Conservation (phyloP, 1,139 yeast genomes). For the Yamadazyma sp. region DNA sequence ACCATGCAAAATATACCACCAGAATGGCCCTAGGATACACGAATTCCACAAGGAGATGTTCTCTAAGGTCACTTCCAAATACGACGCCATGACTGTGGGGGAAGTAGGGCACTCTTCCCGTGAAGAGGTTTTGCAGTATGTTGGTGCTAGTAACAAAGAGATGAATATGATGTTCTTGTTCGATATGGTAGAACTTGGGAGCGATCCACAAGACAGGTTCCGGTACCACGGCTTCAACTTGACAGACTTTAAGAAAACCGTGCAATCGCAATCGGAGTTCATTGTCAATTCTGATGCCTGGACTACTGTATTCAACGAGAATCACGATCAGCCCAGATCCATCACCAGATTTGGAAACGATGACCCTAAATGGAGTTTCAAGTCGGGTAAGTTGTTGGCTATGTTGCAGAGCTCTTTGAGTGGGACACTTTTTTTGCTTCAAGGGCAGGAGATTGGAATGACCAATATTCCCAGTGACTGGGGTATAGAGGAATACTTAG, state of each 20-base stretch:
- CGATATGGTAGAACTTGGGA: slow-evolving; percentile 46
- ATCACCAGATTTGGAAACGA: slow-evolving; percentile 50
- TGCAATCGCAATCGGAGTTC: slow-evolving; percentile 20
- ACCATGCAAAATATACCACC: slow-evolving; percentile 29
- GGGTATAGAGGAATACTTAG: slow-evolving; percentile 51
- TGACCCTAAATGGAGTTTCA: slow-evolving; percentile 24
- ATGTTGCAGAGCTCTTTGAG: slow-evolving; percentile 45
- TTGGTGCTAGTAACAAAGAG: slow-evolving; percentile 48
- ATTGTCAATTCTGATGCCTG: slow-evolving; percentile 53
- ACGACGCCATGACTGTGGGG: slow-evolving; percentile 57
- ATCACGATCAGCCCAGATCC: slow-evolving; percentile 57
- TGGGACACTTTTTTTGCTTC: slow-evolving; percentile 56
- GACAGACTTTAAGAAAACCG: slow-evolving; percentile 3
- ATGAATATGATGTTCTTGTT: slow-evolving; percentile 53
- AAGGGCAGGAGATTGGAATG: slow-evolving; percentile 62
- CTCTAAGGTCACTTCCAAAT: slow-evolving; percentile 43
- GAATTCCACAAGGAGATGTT: slow-evolving; percentile 53
- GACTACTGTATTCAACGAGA: slow-evolving; percentile 54
- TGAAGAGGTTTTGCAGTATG: slow-evolving; percentile 46
- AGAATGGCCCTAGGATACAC: slow-evolving; percentile 54
- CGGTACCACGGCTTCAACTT: slow-evolving; percentile 15
- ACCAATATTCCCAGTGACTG: slow-evolving; percentile 44
- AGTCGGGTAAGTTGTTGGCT: slow-evolving; percentile 48
- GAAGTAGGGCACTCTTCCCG: slow-evolving; percentile 47
- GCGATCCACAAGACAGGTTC: slow-evolving; percentile 32